Base-by-base conservation (phyloP, 352 stramenopile species). In the Peronospora farinosa region DNA sequence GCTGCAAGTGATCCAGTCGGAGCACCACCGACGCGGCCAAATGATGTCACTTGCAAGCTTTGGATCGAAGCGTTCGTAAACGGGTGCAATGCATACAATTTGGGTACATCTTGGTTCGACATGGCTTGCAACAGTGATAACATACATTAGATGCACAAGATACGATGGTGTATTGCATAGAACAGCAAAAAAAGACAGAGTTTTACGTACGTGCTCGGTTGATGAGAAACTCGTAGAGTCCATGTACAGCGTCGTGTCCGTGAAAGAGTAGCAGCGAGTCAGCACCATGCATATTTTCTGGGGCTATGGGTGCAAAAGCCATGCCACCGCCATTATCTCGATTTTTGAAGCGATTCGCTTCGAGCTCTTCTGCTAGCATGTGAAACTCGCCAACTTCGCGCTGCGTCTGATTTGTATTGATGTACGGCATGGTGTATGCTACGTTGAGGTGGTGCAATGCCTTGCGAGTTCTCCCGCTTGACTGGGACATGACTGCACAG, bases 161-260 rank as follows among this genome's bases (percentile, higher is more conserved):
- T 9, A 53, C 30, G 37, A 27, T 21, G 1, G n/a, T 32, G 10
- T 32, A 32, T 2, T 32, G 28, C 28, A 32, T 32, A 4, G 28
- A 32, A 32, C 28, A 12, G 30, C 23, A 49, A 42, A 15, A 35
- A n/a, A 3, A 3, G 36, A 21, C 38, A 16, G n/a, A 36, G 28
- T 5, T 37, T 23, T n/a, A 69, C 78, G 16, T 72, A 90, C 79
- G 79, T 40, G 82, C 72, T 50, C 73, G 70, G 51, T 90, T 90
- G 54, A 90, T 66, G 2, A 90, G 66, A 50, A 80, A 90, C 45
- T 90, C 79, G 51, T 76, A 90, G 11, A 90, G 61, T 11, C 76
- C 76, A 15, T 90, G 79, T 3, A 87, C 73, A 13, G 70, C 60
- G 12, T 83, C 51, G 35, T 90, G 76, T 3, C 72, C 79, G 13